Evolutionary conservation across 1,284 basidiomycete species (phyloP), one percentile per base, ranked within the genome.

Genomic region (Tylopilus sp.): DNA sequence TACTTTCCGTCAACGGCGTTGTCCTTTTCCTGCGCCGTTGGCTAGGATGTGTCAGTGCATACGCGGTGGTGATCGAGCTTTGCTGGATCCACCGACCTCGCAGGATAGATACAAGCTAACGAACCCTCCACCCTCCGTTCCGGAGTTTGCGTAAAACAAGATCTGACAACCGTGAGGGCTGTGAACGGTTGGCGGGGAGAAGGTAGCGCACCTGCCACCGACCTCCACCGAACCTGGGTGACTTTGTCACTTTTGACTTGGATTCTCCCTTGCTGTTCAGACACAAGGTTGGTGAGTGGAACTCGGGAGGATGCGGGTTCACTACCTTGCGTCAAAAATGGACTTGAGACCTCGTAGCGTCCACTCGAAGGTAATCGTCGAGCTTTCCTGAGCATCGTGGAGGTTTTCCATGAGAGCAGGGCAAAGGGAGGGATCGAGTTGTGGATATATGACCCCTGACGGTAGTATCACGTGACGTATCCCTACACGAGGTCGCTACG

Each of bases 71-170:
- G 33, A 29, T 38, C 28, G 10, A 15, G 18, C 7, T 34, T 46
- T n/a, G n/a, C n/a, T n/a, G n/a, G 36, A 18, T 10, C 28, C 25
- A 71, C 81, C 51, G 55, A 89, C 88, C 71, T 90, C 86, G 56
- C 87, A 90, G 7, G 85, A 86, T 26, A 92, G 73, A 64, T 90
- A 92, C 44, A 92, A 61, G 61, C 86, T 89, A 25, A 89, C 75
- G 57, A 76, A 83, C 55, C 77, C 64, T 57, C 73, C 70, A 39
- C 74, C 59, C 47, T 66, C 64, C 11, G 75, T 77, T 0, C 88
- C 89, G 37, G 86, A 84, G 64, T 92, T 92, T 7, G 89, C 78
- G 63, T 91, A 92, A 67, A 90, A 90, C 40, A 92, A 64, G 38
- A 90, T 81, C 79, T 90, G 59, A 50, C 15, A 0, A 31, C 9